A percentile compares a stretch with the other conserved stretches of the same genome.
These are phyloP conservation scores for Globisporangium lucens DNA, from an alignment of 352 stramenopile genomes.

Conservation along the genomic window DNA sequence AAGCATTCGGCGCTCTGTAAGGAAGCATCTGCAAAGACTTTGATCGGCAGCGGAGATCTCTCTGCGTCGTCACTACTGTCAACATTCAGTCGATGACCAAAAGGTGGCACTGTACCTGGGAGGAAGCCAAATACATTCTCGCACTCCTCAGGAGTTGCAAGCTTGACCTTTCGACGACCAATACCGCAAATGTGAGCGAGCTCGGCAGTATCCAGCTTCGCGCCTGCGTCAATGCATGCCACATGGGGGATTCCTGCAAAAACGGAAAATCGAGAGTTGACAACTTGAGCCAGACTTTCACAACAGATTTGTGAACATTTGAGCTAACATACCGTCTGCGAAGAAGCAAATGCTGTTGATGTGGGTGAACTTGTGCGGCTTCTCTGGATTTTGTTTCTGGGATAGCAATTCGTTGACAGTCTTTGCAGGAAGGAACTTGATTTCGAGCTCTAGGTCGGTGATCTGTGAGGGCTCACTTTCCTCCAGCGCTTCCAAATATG, in stretches of 20 bases:
- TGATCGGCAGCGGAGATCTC: slow-evolving; percentile 9
- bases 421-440: slow-evolving; percentile 38
- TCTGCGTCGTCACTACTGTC: neutral
- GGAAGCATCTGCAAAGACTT: slow-evolving; percentile 39
- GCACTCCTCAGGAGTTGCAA: slow-evolving; percentile 59
- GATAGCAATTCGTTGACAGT: slow-evolving; percentile 31
- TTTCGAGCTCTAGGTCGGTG: slow-evolving; percentile 15
- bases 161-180: slow-evolving; percentile 61
- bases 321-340: slow-evolving; percentile 37
- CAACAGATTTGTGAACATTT: no score
- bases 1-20: slow-evolving; percentile 35
- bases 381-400: slow-evolving; percentile 16
- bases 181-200: slow-evolving; percentile 48
- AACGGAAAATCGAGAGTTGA: neutral
- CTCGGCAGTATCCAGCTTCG: slow-evolving; percentile 57
- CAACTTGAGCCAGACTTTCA: neutral
- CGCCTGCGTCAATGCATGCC: slow-evolving; percentile 53
- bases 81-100: slow-evolving; percentile 32
- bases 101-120: slow-evolving; percentile 59
- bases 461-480: neutral
- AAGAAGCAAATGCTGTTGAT: slow-evolving; percentile 81
- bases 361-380: slow-evolving; percentile 33
- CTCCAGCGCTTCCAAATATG: slow-evolving; percentile 12
- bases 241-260: slow-evolving; percentile 48
- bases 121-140: slow-evolving; percentile 57